These are phyloP conservation scores for Torulaspora gathmanii DNA, from an alignment of 805 yeast species.

Conservation along the genomic window DNA sequence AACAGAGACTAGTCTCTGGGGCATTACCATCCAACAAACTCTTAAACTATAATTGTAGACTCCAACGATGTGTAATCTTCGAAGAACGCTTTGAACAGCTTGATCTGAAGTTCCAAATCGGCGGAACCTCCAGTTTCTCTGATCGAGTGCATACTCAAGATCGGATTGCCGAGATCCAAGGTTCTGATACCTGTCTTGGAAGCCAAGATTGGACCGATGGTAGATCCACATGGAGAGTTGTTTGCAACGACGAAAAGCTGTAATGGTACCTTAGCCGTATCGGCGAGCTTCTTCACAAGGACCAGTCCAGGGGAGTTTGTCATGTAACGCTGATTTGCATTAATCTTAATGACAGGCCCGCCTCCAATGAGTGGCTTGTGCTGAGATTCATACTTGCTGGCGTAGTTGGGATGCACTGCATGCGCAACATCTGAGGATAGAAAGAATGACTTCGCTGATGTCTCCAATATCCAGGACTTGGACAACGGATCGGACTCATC, in stretches of 20 bases:
- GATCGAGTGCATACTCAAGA: conserved; percentile 87
- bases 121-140: conserved; percentile 84
- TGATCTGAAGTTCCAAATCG: conserved; percentile 62
- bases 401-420: conserved; percentile 92
- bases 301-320: conserved; percentile 90
- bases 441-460: conserved; percentile 75
- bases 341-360: conserved; percentile 91
- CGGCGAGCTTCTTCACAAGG: conserved; percentile 66
- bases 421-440: conserved; percentile 96
- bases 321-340: conserved; percentile 93
- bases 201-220: conserved; percentile 92
- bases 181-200: conserved; percentile 84
- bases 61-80: conserved; percentile 43
- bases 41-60: conserved; percentile 39
- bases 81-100: conserved; percentile 61
- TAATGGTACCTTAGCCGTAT: conserved; percentile 64
- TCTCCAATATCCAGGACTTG: conserved; percentile 44
- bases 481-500: conserved; percentile 30
- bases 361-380: conserved; percentile 78
- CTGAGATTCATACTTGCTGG: conserved; percentile 63
- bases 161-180: conserved; percentile 86
- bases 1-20: neutral
- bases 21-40: neutral
- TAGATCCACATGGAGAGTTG: conserved; percentile 92
- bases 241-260: conserved; percentile 92